Base-by-base conservation (phyloP, 768 basidiomycete species). In the Mycena floridula region DNA sequence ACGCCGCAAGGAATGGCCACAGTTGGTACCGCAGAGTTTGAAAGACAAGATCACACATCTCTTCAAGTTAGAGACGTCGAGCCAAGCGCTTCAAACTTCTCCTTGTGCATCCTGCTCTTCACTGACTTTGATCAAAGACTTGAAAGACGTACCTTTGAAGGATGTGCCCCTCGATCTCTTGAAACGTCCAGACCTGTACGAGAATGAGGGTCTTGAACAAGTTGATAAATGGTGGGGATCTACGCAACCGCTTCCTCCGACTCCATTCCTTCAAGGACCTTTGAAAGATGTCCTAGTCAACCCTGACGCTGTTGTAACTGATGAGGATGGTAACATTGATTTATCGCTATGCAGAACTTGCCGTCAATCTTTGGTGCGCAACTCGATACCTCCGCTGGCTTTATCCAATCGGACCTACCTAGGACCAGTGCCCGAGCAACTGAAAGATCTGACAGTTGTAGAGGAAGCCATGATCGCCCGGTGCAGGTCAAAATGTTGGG, bases 391-490 rank as follows among this genome's bases (percentile, higher is more conserved):
- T 6, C 36, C 54, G 1, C 40, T 61, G 11, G 46, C 68, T 2
- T 16, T 71, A 0, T 64, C 67, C 0, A 69, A 69, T 51, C 37
- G 52, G 13, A 50, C 54, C 7, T 61, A 45, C 38, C 5, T 69
- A 2, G 67, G 68, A 7, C 12, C 26, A 5, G 50, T 67, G 3
- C 68, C 67, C 0, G 16, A 40, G 9, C 57, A 51, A 18, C 43
- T 72, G 13, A 32, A 51, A 15, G 56, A 64, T 37, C 37, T 72
- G 1, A 65, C 62, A 1, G 42, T 59, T 15, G 56, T 72, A 6
- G 67, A 72, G 44, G 67, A 70, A 51, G 53, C 62, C 0, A 68
- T 71, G 60, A 68, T 72, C 37, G 55, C 65, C 0, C 48, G 51
- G 7, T 69, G 64, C 49, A 54, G 61, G 0, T 58, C 68, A 0